Evolutionary conservation across 768 basidiomycete genomes (phyloP), one percentile per base, ranked within the genome.

Genomic region (Agaricus sinodeliciosus): DNA sequence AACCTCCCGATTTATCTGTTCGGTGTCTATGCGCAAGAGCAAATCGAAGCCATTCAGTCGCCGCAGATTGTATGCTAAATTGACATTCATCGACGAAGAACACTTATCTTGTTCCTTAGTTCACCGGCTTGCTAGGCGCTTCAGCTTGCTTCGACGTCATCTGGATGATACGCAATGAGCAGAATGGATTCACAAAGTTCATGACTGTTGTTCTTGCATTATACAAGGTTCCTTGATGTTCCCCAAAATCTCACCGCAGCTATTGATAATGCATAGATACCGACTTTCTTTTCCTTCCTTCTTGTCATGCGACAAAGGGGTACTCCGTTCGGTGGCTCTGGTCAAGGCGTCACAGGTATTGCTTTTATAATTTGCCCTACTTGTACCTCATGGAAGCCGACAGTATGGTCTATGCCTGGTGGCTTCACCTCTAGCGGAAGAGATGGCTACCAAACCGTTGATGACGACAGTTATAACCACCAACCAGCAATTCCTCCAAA

Each of bases 1-100:
- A 93, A 93, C 63, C 72, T 93, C 18, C 82, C 90, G n/a, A 73
- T 93, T 48, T 85, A 90, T 57, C 74, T 93, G 22, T 91, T 90
- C 56, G 90, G 90, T 0, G 68, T 72, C 1, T 84, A 89, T 64
- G 82, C 77, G 0, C 83, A 87, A 60, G 90, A 92, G 60, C 80
- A 74, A 51, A 68, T 71, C 8, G 88, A 90, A 45, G 80, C 80
- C 0, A 59, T 73, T 4, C 80, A 84, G 56, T 83, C 87, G 4
- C 64, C 88, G 60, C 83, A 82, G 61, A 71, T 73, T 44, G 90
- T 88, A 59, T 56, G 76, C 52, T 36, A 15, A 45, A 27, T 19
- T 25, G 3, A 52, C 40, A 42, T 19, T 16, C 22, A 41, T 46
- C 35, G n/a, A 26, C 46, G 25, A 28, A 25, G 26, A 37, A n/a